Base-by-base conservation (phyloP, 306 rosid species). In the Acacia confusa region DNA sequence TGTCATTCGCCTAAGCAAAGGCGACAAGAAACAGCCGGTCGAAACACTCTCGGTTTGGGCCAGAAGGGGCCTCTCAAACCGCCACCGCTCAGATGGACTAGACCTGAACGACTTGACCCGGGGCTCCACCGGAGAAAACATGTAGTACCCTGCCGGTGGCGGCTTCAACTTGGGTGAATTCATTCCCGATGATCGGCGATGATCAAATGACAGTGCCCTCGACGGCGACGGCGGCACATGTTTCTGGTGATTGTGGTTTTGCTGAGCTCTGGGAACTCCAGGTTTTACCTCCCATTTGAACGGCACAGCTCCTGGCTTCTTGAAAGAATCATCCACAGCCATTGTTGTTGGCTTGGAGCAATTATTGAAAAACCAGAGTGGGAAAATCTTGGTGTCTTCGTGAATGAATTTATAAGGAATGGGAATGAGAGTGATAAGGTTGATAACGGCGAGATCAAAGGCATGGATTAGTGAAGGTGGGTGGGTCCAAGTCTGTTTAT, bases 221-320 rank as follows among this genome's bases (percentile, higher is more conserved):
- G 66, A 20, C 15, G 68, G 40, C 16, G 41, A 24, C 43, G 38
- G 77, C 0, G 78, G 75, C 7, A 45, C 32, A 1, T 24, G 76
- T 0, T 74, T 77, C 6, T 45, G 88, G 19, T 78, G 76, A 38
- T 57, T 78, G 20, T 65, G 88, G 20, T 83, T 83, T 19, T 63
- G 75, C 25, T 81, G 89, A 47, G 45, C 20, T 68, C 78, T 88
- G 64, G 99, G 99, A 50, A 89, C 91, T 48, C 99, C 99, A 1
- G 99, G 99, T 67, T 91, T 92, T 25, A 93, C 79, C 86, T 95
- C 99, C 99, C 99, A 95, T 63, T 93, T 88, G 86, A 95, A 95
- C 32, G 99, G 99, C 50, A 95, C 82, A 9, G 96, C 86, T 41
- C 97, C 99, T 24, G 88, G 89, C 78, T 89, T 90, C 77, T 50